Percentiles rank a stretch among this genome's conserved stretches.
phyloP scores from a whole-genome alignment of 2,329 filamentous ascomycete species.

The Colletotrichum tabaci region DNA sequence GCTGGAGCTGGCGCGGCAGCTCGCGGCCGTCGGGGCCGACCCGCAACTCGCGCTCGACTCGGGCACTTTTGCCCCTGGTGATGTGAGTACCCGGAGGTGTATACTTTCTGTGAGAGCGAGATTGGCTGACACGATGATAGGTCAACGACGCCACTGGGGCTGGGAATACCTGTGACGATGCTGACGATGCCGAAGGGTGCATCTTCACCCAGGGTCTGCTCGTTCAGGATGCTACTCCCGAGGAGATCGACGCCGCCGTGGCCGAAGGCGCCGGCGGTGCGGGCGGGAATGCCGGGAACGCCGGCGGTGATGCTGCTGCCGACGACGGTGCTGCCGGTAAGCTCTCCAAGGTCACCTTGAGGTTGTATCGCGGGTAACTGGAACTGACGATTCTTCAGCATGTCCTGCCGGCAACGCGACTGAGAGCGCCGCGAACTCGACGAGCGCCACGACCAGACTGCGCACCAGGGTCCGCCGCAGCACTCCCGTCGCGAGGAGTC shows the following conservation, averaged over 20 bases:
- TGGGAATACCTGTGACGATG: conserved; percentile 62
- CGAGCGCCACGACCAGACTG: background rate
- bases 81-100: conserved; percentile 54
- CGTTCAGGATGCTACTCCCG: conserved; percentile 67
- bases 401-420: conserved; percentile 12
- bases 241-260: conserved; percentile 66
- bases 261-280: conserved; percentile 50
- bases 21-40: conserved; percentile 74
- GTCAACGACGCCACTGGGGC: conserved; percentile 44
- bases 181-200: conserved; percentile 64
- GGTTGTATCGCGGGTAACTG: no score
- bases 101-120: no score
- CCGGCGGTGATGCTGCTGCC: conserved; percentile 39
- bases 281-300: conserved; percentile 44
- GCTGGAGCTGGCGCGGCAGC: conserved; percentile 71
- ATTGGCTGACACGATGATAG: background rate
- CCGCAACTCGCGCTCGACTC: conserved; percentile 72
- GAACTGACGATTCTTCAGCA: background rate
- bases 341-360: background rate
- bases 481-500: background rate
- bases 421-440: background rate
- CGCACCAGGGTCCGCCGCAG: conserved; percentile 2
- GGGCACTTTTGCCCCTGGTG: conserved; percentile 75
- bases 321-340: conserved; percentile 40
- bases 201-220: conserved; percentile 68